Base-by-base conservation (phyloP, 306 rosid species). In the Lathyrus sativus region DNA sequence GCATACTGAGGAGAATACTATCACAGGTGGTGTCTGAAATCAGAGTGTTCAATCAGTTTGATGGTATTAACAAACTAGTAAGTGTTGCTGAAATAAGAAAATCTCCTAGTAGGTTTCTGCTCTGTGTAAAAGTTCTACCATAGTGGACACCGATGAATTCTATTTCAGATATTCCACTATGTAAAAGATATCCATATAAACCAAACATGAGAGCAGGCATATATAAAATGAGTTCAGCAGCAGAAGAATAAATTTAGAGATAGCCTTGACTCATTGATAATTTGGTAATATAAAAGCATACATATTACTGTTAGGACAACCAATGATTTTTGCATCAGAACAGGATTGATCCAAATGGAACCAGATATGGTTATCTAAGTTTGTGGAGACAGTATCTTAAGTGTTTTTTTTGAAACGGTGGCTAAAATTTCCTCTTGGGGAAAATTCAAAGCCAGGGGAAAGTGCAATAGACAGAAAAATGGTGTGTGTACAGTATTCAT, bases 11-110 rank as follows among this genome's bases (percentile, higher is more conserved):
- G 98, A 92, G 80, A 89, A 88, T 66, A 92, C 82, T 28, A 89
- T 77, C 85, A 92, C 96, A 9, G 98, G 98, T 1, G 98, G 98
- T 67, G 98, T 85, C 96, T 92, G 89, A 53, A 53, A 62, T 78
- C 31, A 74, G n/a, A 63, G 28, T 65, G 53, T 29, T 74, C 12
- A 15, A 53, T 76, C 73, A 81, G 71, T 63, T 7, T 17, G 58
- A 68, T 46, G 6, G 46, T 41, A 3, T 26, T 26, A 64, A 54
- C 49, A 54, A 43, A 54, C 8, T 39, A 51, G 41, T 43, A 68
- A 80, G 68, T 33, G 38, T 49, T 56, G 14, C 38, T 5, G 29
- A 61, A 46, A 46, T 41, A 15, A 67, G 42, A 24, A 59, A 43
- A 75, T 67, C 39, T 26, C 31, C 18, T 5, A 56, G 12, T n/a